These are phyloP conservation scores for Pontederia crassipes DNA, from an alignment of 176 grass and related monocot genomes.

Conservation along the genomic window DNA sequence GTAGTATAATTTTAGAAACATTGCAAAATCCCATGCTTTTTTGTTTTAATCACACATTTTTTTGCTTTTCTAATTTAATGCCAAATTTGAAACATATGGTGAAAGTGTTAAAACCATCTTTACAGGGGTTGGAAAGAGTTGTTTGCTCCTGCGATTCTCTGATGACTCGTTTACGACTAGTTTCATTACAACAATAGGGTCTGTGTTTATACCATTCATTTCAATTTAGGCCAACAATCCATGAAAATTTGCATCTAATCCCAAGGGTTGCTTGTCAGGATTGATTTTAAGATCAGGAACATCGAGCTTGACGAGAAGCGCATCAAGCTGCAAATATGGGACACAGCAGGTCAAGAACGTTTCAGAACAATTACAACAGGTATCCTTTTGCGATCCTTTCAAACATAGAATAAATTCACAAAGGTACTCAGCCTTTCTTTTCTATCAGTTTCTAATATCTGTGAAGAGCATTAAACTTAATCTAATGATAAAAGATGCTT, in stretches of 20 bases:
- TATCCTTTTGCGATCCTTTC: background rate
- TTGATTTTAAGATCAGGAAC: slow-evolving; percentile 21
- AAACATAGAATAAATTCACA: background rate
- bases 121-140: slow-evolving; percentile 20
- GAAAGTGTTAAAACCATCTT: background rate
- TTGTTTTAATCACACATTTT: no score
- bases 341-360: slow-evolving; percentile 19
- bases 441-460: background rate
- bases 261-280: background rate
- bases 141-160: slow-evolving; percentile 15
- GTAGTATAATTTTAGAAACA: no score
- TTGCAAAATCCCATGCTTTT: no score
- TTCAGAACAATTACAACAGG: slow-evolving; percentile 23
- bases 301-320: slow-evolving; percentile 20
- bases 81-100: no score
- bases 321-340: slow-evolving; percentile 21
- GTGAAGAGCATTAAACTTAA: background rate
- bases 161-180: slow-evolving; percentile 18
- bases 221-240: background rate
- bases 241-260: background rate
- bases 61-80: no score
- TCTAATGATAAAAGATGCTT: no score
- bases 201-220: background rate
- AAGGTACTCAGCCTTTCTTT: no score
- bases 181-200: slow-evolving; percentile 23